Percentiles rank a stretch among this genome's conserved stretches.
Conservation (phyloP, 192 early-diverging fungal species). For the Bifiguratus adelaidae region DNA sequence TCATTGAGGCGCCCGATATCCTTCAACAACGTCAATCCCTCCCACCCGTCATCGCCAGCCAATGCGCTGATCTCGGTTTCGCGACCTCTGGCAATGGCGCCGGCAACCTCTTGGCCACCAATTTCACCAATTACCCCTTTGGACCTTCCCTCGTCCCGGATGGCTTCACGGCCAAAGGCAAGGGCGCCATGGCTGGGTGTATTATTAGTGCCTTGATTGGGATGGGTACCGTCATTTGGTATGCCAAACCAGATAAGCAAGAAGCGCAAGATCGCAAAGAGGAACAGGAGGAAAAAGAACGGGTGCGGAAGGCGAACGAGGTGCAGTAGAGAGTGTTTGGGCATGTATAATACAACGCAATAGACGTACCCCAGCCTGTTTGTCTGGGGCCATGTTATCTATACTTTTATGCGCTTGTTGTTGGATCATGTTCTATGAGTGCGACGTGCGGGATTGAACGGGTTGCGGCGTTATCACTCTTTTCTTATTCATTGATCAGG, state of each 20-base stretch:
- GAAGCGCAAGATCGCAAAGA: too few relatives aligned
- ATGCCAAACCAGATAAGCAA: slow-evolving; percentile 19
- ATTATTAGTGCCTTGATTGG: slow-evolving; percentile 66
- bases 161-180: slow-evolving; percentile 55
- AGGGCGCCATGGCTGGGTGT: slow-evolving; percentile 58
- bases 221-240: slow-evolving; percentile 68
- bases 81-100: slow-evolving; percentile 59
- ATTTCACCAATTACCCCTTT: slow-evolving; percentile 42
- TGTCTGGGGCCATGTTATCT: too few relatives aligned
- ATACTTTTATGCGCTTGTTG: too few relatives aligned
- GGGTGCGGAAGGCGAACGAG: too few relatives aligned
- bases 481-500: too few relatives aligned
- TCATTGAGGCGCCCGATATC: slow-evolving; percentile 64
- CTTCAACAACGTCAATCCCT: slow-evolving; percentile 38
- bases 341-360: too few relatives aligned
- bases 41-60: slow-evolving; percentile 43
- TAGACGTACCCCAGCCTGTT: too few relatives aligned
- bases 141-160: slow-evolving; percentile 41
- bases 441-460: too few relatives aligned
- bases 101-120: slow-evolving; percentile 53
- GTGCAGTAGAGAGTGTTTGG: too few relatives aligned
- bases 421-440: too few relatives aligned
- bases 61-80: slow-evolving; percentile 51
- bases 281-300: too few relatives aligned
- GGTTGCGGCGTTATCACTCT: too few relatives aligned